These are phyloP conservation scores for Scenedesmus sp. DNA, from an alignment of 163 green algal species.

Conservation along the genomic window DNA sequence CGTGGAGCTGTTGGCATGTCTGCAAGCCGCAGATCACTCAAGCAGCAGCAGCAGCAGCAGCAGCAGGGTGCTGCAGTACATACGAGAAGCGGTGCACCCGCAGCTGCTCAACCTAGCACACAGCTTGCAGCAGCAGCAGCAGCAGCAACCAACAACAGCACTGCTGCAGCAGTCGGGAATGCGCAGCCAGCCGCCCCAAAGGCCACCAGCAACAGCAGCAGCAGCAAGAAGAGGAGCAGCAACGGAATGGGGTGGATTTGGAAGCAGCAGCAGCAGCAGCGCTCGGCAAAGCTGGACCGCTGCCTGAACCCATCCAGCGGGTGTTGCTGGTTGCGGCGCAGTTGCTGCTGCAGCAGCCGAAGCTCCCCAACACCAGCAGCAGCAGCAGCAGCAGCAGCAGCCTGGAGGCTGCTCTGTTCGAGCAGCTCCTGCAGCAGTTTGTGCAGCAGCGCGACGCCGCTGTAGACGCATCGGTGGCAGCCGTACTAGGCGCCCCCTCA, in stretches of 20 bases:
- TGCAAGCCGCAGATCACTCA: background rate
- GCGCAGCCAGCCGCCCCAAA: too few relatives aligned
- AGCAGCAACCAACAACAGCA: background rate
- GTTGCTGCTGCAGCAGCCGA: background rate
- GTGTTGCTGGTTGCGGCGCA: conserved; percentile 9
- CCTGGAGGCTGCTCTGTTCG: background rate
- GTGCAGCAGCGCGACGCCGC: background rate
- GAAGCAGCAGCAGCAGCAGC: conserved; percentile 15
- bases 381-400: conserved; percentile 1
- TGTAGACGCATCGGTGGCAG: conserved; percentile 33
- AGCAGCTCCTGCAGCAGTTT: conserved; percentile 24
- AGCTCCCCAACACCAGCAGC: background rate
- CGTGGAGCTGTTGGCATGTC: background rate
- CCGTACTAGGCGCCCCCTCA: background rate
- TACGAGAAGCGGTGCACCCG: background rate
- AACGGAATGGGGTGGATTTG: background rate
- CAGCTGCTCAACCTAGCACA: background rate
- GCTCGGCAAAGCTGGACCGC: background rate
- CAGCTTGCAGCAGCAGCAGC: conserved; percentile 2
- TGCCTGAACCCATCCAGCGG: background rate
- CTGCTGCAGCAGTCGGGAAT: too few relatives aligned
- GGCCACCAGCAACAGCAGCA: background rate
- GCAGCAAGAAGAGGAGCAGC: conserved; percentile 30
- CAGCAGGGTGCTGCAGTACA: background rate
- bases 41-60: conserved; percentile 30